Evolutionary conservation across 352 stramenopile species (phyloP), one percentile per base, ranked within the genome.

Genomic region (Phytopythium cucurbitacearum): DNA sequence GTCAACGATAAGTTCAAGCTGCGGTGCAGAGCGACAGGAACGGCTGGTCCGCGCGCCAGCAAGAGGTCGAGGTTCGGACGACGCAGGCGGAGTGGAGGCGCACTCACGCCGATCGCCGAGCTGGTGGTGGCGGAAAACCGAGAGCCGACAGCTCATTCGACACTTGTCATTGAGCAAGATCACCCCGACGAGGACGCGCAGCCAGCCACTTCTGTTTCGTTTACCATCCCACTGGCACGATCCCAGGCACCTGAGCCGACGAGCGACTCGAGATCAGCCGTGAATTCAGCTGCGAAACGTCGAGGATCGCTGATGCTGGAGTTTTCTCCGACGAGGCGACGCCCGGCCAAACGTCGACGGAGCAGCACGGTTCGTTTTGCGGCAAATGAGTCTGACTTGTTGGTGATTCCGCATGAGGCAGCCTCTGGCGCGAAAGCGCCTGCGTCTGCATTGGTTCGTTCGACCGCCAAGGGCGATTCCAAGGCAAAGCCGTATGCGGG

Each of bases 1-100:
- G 76, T 91, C 7, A 91, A 91, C 56, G 78, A 88, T 51, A 58
- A 47, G 12, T 75, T 76, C 28, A 72, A 69, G 35, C 40, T 91
- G 38, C 62, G 80, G 47, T 91, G 80, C 57, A 61, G 62, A 43
- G 73, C 67, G 4, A 75, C 48, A 5, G 80, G 67, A 5, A 42
- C 39, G 0, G 73, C 54, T 7, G 64, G 51, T 2, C 62, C 62
- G 7, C 62, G 61, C 36, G 57, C 65, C 12, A 36, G 49, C 16
- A 72, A 53, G 16, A 43, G 64, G 21, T 59, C 52, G 9, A 71
- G 55, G 8, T 67, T 81, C 40, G 54, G 50, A n/a, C 51, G 60
- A 16, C 37, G 54, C 7, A 28, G 21, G 21, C 21, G 21, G 21
- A 7, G 5, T 32, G 7, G 28, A 2, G 48, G 48, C 0, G 38